Evolutionary conservation across 441 rosid genomes (phyloP), one percentile per base, ranked within the genome.

Genomic region (Geranium incanum): DNA sequence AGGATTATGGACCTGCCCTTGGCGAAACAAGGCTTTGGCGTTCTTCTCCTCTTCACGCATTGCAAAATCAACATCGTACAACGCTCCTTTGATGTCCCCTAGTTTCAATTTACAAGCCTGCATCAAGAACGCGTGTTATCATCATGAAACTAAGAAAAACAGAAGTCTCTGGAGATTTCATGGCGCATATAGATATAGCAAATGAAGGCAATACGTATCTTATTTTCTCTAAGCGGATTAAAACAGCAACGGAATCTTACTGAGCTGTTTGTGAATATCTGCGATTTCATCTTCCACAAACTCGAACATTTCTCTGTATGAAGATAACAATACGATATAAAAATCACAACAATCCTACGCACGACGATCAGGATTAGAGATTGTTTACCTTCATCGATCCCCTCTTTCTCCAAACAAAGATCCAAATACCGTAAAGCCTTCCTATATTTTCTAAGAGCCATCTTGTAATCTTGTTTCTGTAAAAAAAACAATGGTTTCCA

Each of bases 321-420:
- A 73, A 38, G 69, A 33, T 48, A 28, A 28, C 33, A 28, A 28
- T 28, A 28, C 33, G 33, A 28, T 28, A 28, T 1, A 28, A 28
- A 28, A 28, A 28, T 28, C 33, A 28, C 33, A 28, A 28, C 33
- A 2, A 28, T 28, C 33, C 33, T 28, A 28, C 33, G 3, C 33
- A 28, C 33, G 33, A 28, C 33, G 33, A 28, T 28, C 33, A 28
- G 52, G 52, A 11, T 57, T 37, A 73, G 12, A 23, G 67, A 68
- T 23, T 63, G 36, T 33, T 66, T 38, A 89, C 97, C 98, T 85
- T 90, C 93, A 73, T 95, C 95, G 63, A 92, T 95, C 74, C 96
- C 96, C 4, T 92, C 98, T 80, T 95, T 89, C 87, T 92, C 98
- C 99, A 98, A 95, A 84, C 98, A 89, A 78, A 89, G 82, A 81